Evolutionary conservation across 345 rosid genomes (phyloP).

Genomic region (Conringia planisiliqua): DNA sequence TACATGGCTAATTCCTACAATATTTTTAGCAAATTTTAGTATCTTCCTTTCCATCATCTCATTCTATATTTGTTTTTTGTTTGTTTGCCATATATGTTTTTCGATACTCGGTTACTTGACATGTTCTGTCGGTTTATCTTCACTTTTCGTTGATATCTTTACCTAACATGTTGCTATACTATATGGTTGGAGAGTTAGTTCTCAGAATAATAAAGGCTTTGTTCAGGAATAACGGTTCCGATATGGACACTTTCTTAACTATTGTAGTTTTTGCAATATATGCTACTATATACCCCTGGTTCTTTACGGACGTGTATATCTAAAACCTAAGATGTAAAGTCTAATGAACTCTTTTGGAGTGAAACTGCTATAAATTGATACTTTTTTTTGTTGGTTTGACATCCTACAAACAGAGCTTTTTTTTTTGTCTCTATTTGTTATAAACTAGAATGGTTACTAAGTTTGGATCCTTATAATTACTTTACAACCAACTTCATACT

Average conservation of each 20-base stretch:
- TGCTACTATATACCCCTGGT: neutral
- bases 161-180: conserved; percentile 4
- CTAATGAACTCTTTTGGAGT: too few species aligned
- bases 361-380: neutral
- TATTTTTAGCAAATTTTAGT: neutral
- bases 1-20: neutral
- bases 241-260: conserved; percentile 10
- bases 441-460: conserved; percentile 3
- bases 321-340: neutral
- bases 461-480: neutral
- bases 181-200: conserved; percentile 19
- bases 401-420: neutral
- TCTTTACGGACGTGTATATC: neutral
- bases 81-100: neutral
- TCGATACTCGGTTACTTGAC: conserved; percentile 1
- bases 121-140: conserved; percentile 5
- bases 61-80: neutral
- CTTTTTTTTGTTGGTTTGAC: neutral
- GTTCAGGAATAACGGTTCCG: neutral
- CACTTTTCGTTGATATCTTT: neutral
- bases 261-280: neutral
- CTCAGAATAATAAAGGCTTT: neutral
- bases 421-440: neutral
- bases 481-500: neutral
- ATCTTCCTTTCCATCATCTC: neutral